Evolutionary conservation across 495 filamentous ascomycete genomes (phyloP).

Genomic region (Pyrenula massariospora): DNA sequence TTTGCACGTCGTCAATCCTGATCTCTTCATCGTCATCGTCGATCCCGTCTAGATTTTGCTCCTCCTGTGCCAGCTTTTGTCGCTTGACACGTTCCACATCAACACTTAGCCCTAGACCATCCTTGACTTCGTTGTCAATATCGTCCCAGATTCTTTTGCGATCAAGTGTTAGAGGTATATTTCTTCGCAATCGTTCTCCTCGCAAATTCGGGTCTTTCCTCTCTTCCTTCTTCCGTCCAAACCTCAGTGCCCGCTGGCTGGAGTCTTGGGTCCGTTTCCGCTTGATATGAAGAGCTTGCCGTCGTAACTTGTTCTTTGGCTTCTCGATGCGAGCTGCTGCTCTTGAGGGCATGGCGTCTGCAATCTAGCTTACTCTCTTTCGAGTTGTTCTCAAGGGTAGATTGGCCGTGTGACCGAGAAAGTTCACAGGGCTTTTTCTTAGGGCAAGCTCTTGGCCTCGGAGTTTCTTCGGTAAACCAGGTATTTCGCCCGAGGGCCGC

Average conservation of each 20-base stretch:
- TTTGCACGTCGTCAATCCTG: conserved; percentile 30
- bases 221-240: conserved; percentile 71
- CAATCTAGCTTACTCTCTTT: too few species aligned
- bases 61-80: conserved; percentile 42
- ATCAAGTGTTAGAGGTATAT: conserved; percentile 76
- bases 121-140: conserved; percentile 53
- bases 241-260: conserved; percentile 62
- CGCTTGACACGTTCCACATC: conserved; percentile 69
- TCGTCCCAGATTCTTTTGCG: conserved; percentile 89
- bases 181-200: conserved; percentile 57
- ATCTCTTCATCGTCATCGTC: conserved; percentile 26
- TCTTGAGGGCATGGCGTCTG: conserved; percentile 15
- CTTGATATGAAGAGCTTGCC: conserved; percentile 63
- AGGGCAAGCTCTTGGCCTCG: too few species aligned
- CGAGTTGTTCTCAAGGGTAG: too few species aligned
- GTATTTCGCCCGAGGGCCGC: too few species aligned
- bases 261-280: conserved; percentile 64
- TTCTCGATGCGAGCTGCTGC: neutral
- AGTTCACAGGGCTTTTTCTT: too few species aligned
- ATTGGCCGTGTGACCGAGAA: too few species aligned
- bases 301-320: conserved; percentile 56
- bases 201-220: conserved; percentile 67
- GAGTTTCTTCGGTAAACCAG: too few species aligned
- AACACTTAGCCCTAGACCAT: conserved; percentile 57
- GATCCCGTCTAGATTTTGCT: conserved; percentile 36